Percentiles rank a stretch among this genome's conserved stretches.
These are phyloP conservation scores for Groenewaldozyma salmanticensis DNA, from an alignment of 805 yeast genomes.

Conservation along the genomic window DNA sequence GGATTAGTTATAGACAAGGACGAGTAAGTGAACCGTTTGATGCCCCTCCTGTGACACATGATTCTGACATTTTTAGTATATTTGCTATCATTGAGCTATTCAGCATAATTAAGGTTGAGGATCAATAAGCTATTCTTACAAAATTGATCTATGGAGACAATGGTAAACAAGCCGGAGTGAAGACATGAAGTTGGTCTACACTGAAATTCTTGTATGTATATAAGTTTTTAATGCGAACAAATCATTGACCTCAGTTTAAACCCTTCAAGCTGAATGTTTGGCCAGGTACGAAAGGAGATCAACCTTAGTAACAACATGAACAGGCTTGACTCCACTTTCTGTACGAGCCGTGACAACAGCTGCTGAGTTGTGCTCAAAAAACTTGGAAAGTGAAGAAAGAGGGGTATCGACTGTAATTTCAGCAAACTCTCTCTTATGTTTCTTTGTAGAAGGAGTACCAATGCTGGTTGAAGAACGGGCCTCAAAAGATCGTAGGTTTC, in stretches of 20 bases:
- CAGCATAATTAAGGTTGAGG: not conserved
- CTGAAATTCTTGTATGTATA: no score
- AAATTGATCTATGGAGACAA: no score
- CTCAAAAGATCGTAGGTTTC: conserved; percentile 47
- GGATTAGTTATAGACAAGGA: not conserved
- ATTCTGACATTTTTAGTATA: no score
- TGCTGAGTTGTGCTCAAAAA: conserved; percentile 76
- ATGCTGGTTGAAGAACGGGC: conserved; percentile 34
- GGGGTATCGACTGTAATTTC: conserved; percentile 58
- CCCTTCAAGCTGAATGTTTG: conserved; percentile 18
- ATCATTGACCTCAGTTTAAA: no score
- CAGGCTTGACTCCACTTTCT: conserved; percentile 46
- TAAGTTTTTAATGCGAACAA: no score
- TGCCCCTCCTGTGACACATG: no score
- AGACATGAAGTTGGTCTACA: no score
- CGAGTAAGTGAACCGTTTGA: not conserved
- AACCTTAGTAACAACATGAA: conserved; percentile 81
- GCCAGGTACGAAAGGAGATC: conserved; percentile 51
- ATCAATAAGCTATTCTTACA: no score
- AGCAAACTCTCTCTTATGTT: conserved; percentile 55
- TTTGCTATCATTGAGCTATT: not conserved
- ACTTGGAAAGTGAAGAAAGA: conserved; percentile 57
- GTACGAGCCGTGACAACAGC: conserved; percentile 64
- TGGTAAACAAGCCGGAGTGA: no score
- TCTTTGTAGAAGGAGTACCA: conserved; percentile 19